Evolutionary conservation across 176 grass and related monocot genomes (phyloP), one percentile per base, ranked within the genome.

Genomic region (Lolium multiflorum): DNA sequence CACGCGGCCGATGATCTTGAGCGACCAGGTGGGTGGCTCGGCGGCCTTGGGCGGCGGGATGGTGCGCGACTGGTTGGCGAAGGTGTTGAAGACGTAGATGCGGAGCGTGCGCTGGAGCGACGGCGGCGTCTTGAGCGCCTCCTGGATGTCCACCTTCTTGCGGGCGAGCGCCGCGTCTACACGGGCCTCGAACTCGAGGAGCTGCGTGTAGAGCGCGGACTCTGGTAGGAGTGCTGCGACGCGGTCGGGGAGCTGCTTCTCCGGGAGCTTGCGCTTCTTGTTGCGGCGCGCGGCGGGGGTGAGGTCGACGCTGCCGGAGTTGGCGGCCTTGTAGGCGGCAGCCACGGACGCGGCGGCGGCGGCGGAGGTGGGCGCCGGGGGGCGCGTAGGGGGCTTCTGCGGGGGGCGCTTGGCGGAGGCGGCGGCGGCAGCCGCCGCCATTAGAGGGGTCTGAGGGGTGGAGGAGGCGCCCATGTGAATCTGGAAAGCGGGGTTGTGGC

Each of bases 31-130:
- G 39, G 96, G 96, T 13, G 93, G 91, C 38, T 98, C 93, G n/a
- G 82, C 57, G 57, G 59, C 86, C 71, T 85, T 94, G 37, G 88
- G 39, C 16, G 83, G 86, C 43, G 88, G 86, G 56, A 88, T 92
- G 18, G 86, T 86, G 59, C 91, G 91, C 22, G 81, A 89, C 69
- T 98, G 96, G 85, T 98, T 96, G 65, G 90, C 82, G 18, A 95
- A 98, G 43, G 96, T 98, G 87, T 98, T 98, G 84, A 96, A 96
- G 11, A 98, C 81, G 68, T 98, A 98, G 86, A 96, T 96, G 76
- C 96, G 89, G 39, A 98, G 96, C 3, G 96, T 98, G 43, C 89
- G 94, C 80, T 98, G 96, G 62, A 98, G 79, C 20, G 91, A 95
- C 43, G 96, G 96, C 55, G 93, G 93, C 7, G 71, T 82, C 89